These are phyloP conservation scores for Penicillium alfredii DNA, from an alignment of 495 filamentous ascomycete genomes.

Conservation along the genomic window DNA sequence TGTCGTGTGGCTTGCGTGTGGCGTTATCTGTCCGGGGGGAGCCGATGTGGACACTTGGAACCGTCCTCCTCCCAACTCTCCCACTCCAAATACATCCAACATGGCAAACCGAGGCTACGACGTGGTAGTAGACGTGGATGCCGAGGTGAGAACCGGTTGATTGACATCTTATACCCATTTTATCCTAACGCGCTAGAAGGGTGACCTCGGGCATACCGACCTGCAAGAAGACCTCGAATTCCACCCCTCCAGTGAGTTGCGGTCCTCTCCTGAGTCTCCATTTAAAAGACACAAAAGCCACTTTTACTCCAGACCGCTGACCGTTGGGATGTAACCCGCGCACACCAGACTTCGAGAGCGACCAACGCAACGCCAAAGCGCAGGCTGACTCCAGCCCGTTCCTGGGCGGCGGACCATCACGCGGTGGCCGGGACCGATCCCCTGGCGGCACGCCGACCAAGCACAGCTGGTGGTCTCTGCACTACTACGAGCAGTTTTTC, in stretches of 20 bases:
- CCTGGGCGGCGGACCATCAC: slow-evolving; percentile 49
- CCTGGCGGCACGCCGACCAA: slow-evolving; percentile 55
- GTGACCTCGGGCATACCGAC: slow-evolving; percentile 96
- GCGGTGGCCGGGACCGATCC: slow-evolving; percentile 35
- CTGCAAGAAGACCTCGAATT: slow-evolving; percentile 98
- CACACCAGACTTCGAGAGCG: slow-evolving; percentile 46
- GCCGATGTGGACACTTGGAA: too few species aligned
- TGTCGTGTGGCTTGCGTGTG: too few species aligned
- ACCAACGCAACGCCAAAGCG: slow-evolving; percentile 52
- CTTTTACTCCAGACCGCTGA: too few species aligned
- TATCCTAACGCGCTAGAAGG: slow-evolving; percentile 46
- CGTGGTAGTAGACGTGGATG: slow-evolving; percentile 93
- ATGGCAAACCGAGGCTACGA: slow-evolving; percentile 91
- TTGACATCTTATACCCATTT: not conserved
- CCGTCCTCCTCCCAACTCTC: slow-evolving; percentile 7
- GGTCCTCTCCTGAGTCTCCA: too few species aligned
- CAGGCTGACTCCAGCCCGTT: slow-evolving; percentile 54
- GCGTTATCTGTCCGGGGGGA: too few species aligned
- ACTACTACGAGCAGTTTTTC: slow-evolving; percentile 96
- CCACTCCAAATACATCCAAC: slow-evolving; percentile 19
- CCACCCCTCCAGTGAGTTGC: slow-evolving; percentile 72
- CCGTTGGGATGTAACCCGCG: not conserved
- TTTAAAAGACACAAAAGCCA: too few species aligned
- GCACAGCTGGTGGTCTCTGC: slow-evolving; percentile 83
- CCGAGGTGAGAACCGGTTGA: slow-evolving; percentile 56